Evolutionary conservation across 495 filamentous ascomycete species (phyloP), one percentile per base, ranked within the genome.

Genomic region (Friedmanniomyces simplex): DNA sequence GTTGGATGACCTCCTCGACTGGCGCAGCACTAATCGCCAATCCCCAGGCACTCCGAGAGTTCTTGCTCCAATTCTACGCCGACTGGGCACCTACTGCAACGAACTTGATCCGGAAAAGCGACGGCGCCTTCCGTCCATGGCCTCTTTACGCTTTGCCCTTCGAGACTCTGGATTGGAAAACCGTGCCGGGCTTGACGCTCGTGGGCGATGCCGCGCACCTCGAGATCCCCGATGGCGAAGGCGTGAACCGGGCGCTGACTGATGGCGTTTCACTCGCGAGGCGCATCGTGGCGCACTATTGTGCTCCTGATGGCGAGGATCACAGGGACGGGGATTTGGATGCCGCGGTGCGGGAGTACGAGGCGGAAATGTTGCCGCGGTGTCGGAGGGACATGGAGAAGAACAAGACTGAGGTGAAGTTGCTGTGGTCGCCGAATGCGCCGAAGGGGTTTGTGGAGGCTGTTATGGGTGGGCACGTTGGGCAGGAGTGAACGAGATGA

Each of bases 131-230:
- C 51, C 26, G n/a, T 8, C 37, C 53, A 10, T 50, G 68, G n/a
- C 68, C 71, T 7, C 57, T 81, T 0, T 81, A 76, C 52, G 76
- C 73, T 59, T 68, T 84, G 1, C 79, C 81, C 1, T 66, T 76
- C 5, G 79, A 76, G 10, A 12, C 32, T 5, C 34, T 70, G 25
- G 61, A 57, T 5, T 86, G 80, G 80, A 63, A 73, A 51, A 63
- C 70, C 10, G 55, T 63, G 0, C 56, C 69, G 0, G 74, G 75
- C 5, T 67, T 77, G 5, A 80, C 81, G 3, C 63, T 85, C 13
- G 68, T 83, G 37, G 82, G 82, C 7, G 81, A 84, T 67, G 78
- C 82, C 4, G 82, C 82, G 12, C 79, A 85, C 60, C 59, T 83
- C 4, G 81, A 48, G 39, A 21, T 14, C 2, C 22, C 39, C 11